A percentile compares a stretch with the other conserved stretches of the same genome.
Conservation (phyloP, 1,139 yeast species). For the Saccharomyces hybrid region DNA sequence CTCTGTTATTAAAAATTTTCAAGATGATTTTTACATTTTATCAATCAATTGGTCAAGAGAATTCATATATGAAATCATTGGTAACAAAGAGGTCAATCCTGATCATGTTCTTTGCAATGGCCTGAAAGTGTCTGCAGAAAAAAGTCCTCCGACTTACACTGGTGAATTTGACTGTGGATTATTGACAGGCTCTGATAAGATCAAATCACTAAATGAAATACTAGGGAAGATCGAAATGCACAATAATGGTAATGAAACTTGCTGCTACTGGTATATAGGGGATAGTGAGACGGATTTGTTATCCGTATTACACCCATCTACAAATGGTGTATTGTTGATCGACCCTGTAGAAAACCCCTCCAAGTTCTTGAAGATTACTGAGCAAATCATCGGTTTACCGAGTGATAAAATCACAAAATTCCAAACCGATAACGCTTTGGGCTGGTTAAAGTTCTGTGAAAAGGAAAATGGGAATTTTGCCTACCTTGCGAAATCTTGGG, state of each 20-base stretch:
- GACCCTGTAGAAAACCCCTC: slow-evolving; percentile 24
- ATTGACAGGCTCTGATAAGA: slow-evolving; percentile 27
- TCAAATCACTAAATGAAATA: slow-evolving; percentile 10
- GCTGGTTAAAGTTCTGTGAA: neutral
- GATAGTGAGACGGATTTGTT: slow-evolving; percentile 30
- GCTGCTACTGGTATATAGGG: slow-evolving; percentile 25
- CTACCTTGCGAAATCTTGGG: neutral
- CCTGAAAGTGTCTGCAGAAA: slow-evolving; percentile 9
- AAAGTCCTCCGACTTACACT: slow-evolving; percentile 10
- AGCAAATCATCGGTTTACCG: slow-evolving; percentile 12
- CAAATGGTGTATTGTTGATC: slow-evolving; percentile 23
- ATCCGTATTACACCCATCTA: slow-evolving; percentile 21
- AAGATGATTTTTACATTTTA: slow-evolving; percentile 16
- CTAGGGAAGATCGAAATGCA: neutral
- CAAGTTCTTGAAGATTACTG: slow-evolving; percentile 16
- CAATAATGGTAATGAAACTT: neutral
- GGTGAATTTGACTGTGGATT: slow-evolving; percentile 23
- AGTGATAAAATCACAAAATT: slow-evolving; percentile 4
- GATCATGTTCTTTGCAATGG: slow-evolving; percentile 22
- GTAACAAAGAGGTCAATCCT: slow-evolving; percentile 2
- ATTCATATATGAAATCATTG: slow-evolving; percentile 18
- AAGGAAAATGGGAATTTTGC: neutral
- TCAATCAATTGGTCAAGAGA: slow-evolving; percentile 30
- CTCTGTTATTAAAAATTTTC: neutral
- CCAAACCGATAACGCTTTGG: neutral